Evolutionary conservation across 495 filamentous ascomycete species (phyloP), one percentile per base, ranked within the genome.

Genomic region (Neurospora sublineolata): DNA sequence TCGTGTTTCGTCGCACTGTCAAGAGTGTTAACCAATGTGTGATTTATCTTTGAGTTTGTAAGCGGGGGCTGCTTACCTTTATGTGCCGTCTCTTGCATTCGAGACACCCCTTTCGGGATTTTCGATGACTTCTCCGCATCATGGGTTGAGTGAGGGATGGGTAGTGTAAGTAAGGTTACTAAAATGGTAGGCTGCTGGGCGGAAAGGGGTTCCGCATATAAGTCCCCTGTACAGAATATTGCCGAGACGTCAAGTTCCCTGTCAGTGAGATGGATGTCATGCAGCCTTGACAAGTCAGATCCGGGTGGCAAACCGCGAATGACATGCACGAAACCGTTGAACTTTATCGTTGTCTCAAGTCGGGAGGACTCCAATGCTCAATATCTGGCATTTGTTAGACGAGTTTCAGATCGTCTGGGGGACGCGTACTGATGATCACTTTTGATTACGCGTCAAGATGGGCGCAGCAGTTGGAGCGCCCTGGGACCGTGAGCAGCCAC

Each of bases 1-100:
- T 4, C 77, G 75, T 2, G 76, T 77, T 68, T 82, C 80, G 58
- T 80, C 78, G 72, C 80, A 81, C 77, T 81, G 41, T 30, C 0
- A 20, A 27, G 0, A 8, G 33, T 68, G 11, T 36, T 27, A 68
- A 23, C 12, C 44, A 36, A 11, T 38, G 3, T 40, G 41, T 37
- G 52, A 69, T 12, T 9, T 3, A 4, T 37, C 18, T 38, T 38
- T 23, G 52, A 38, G 9, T 38, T 37, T 71, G 36, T 38, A 71
- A 20, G 30, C 42, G 18, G 42, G n/a, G 42, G n/a, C 16, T 38
- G 38, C 23, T 30, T 18, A 86, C 86, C 83, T 87, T 87, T 75
- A 88, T 85, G 64, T 86, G 85, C 33, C 87, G 78, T 70, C 82
- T 81, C 76, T 88, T 89, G 77, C 87, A 89, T 73, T 87, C 85